These are phyloP conservation scores for Scedosporium aurantiacum DNA, from an alignment of 2,329 filamentous ascomycete species.

Conservation along the genomic window DNA sequence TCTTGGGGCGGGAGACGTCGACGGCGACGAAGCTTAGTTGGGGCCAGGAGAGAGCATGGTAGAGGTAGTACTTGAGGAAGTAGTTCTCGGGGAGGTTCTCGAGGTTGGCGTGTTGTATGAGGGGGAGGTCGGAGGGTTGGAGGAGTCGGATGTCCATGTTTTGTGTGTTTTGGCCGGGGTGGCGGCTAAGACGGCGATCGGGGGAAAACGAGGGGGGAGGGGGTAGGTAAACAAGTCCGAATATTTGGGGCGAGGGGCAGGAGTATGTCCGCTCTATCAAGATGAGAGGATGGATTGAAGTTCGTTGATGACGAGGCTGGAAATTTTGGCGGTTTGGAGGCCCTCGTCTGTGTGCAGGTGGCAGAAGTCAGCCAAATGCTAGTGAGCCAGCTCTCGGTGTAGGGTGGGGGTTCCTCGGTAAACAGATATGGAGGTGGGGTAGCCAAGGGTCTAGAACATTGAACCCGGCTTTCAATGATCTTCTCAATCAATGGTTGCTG, in stretches of 20 bases:
- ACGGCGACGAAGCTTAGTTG: slow-evolving; percentile 95
- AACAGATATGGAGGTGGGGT: neutral
- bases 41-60: slow-evolving; percentile 96
- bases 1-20: slow-evolving; percentile 70
- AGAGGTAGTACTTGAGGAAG: slow-evolving; percentile 99
- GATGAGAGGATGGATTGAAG: slow-evolving; percentile 3
- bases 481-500: no score
- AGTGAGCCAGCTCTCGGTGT: neutral
- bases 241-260: neutral
- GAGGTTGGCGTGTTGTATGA: slow-evolving; percentile 96
- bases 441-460: neutral
- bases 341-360: neutral
- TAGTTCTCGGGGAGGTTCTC: slow-evolving; percentile 99
- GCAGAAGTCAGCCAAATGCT: neutral
- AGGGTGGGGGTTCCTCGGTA: neutral
- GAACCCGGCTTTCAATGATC: neutral
- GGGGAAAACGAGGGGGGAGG: neutral
- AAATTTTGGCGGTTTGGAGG: slow-evolving; percentile 20
- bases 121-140: slow-evolving; percentile 69
- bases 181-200: neutral
- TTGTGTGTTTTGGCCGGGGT: slow-evolving; percentile 13
- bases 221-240: slow-evolving; percentile 2
- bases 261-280: neutral
- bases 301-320: slow-evolving; percentile 5
- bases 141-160: slow-evolving; percentile 86